These are phyloP conservation scores for Chaetomium cochliodes DNA, from an alignment of 495 filamentous ascomycete genomes.

Conservation along the genomic window DNA sequence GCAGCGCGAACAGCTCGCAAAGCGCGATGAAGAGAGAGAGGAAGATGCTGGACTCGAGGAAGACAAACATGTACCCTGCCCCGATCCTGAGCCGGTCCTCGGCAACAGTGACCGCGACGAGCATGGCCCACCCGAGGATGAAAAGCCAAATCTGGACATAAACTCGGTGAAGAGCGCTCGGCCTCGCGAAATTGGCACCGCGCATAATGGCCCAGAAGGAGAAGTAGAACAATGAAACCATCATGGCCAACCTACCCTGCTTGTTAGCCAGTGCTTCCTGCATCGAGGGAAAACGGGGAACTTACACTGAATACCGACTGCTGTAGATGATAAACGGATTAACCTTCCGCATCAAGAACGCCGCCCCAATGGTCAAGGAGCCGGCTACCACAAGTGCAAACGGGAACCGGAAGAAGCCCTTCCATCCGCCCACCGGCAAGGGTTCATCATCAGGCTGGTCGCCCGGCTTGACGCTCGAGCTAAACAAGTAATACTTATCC, in stretches of 20 bases:
- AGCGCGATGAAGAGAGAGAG: conserved; percentile 70
- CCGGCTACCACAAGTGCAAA: conserved; percentile 70
- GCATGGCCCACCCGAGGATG: conserved; percentile 64
- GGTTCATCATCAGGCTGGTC: conserved; percentile 59
- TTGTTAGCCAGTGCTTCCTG: conserved; percentile 26
- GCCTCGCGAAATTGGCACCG: conserved; percentile 77
- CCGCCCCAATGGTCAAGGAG: conserved; percentile 66
- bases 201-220: conserved; percentile 81
- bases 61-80: conserved; percentile 77
- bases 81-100: conserved; percentile 70
- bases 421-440: conserved; percentile 68
- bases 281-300: conserved; percentile 11
- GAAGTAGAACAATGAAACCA: conserved; percentile 76
- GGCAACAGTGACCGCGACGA: conserved; percentile 70
- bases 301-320: conserved; percentile 74
- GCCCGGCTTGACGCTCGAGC: conserved; percentile 55
- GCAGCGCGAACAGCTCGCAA: conserved; percentile 76
- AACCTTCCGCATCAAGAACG: conserved; percentile 72
- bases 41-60: conserved; percentile 74
- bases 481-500: conserved; percentile 82
- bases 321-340: conserved; percentile 89
- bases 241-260: conserved; percentile 69
- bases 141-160: conserved; percentile 87
- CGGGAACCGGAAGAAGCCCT: conserved; percentile 81
- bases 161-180: conserved; percentile 77